Base-by-base conservation (phyloP, 2,329 filamentous ascomycete species). In the Phaeophleospora eucalypticola region DNA sequence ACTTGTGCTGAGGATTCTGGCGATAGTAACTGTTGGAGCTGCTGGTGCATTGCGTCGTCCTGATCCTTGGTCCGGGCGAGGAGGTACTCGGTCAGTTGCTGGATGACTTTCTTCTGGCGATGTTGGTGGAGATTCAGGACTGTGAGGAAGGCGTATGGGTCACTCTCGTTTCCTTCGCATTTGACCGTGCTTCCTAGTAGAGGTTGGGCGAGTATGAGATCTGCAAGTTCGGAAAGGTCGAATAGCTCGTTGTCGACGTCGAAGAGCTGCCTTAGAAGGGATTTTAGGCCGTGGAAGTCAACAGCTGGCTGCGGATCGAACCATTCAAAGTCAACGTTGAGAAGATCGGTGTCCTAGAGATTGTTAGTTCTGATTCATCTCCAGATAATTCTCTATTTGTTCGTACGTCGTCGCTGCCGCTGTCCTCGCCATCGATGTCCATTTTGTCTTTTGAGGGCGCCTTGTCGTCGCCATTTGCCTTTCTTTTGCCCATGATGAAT, bases 281-380 rank as follows among this genome's bases (percentile, higher is more conserved):
- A 85, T 69, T 96, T 96, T 59, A 94, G 80, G 48, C 93, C 93
- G 70, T 97, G 91, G 69, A 97, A 97, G 69, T 98, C 93, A 60
- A 95, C 79, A 6, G 86, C 82, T 2, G 87, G 78, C 60, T 93
- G 85, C 53, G 91, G 95, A 71, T 96, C 94, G 74, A 97, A 98
- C 87, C 89, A 97, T 73, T 98, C 93, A 63, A 98, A 98, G 57
- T 97, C 91, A 48, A 97, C 89, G 65, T 97, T 85, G 56, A 98
- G 82, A 67, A 91, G 86, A 65, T 95, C 87, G 63, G 89, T 86
- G 62, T 95, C 88, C 87, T 95, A 49, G 12, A 33, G 41, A 42
- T 32, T 49, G 12, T 4, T n/a, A 14, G 29, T 34, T 33, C 19
- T 35, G 21, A n/a, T 10, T 43, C 48, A n/a, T 9, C 12, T 36